These are phyloP conservation scores for Starmerella sirachaensis DNA, from an alignment of 805 yeast genomes.

Conservation along the genomic window DNA sequence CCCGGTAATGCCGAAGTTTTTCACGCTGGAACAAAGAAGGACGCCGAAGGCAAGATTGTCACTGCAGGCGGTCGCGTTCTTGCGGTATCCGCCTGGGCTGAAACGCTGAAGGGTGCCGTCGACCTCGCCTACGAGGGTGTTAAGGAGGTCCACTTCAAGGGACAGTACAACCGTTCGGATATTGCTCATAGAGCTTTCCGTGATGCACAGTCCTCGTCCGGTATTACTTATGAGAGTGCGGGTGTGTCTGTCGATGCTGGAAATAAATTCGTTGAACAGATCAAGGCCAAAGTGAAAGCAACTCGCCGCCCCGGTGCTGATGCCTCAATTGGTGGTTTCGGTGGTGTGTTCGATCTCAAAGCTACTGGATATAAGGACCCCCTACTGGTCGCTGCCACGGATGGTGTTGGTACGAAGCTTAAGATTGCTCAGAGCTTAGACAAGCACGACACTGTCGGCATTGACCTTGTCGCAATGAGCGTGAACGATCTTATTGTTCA, in stretches of 20 bases:
- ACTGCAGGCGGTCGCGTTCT: constrained; percentile 96
- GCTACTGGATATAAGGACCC: constrained; percentile 73
- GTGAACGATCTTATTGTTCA: constrained; percentile 96
- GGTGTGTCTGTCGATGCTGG: constrained; percentile 98
- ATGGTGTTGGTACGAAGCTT: constrained; percentile 97
- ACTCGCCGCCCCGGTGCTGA: constrained; percentile 95
- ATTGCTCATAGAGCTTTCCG: constrained; percentile 95
- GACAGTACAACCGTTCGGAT: constrained; percentile 77
- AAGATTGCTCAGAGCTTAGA: constrained; percentile 83
- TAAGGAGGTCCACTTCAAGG: constrained; percentile 54
- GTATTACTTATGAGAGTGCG: constrained; percentile 80
- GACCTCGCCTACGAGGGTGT: constrained; percentile 79
- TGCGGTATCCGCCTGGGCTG: constrained; percentile 80
- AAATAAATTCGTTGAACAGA: constrained; percentile 75
- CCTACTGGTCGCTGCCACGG: constrained; percentile 90
- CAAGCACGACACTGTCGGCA: constrained; percentile 95
- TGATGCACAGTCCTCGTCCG: constrained; percentile 31
- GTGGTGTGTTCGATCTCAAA: constrained; percentile 86
- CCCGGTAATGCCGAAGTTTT: constrained; percentile 61
- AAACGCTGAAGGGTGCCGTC: constrained; percentile 67
- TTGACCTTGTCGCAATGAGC: constrained; percentile 97
- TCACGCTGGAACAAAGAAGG: constrained; percentile 85
- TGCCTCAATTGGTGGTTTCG: constrained; percentile 97
- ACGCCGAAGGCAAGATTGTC: constrained; percentile 44
- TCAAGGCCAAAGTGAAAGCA: constrained; percentile 79